Evolutionary conservation across 305 asterid genomes (phyloP).

Genomic region (Fraxinus greggii): DNA sequence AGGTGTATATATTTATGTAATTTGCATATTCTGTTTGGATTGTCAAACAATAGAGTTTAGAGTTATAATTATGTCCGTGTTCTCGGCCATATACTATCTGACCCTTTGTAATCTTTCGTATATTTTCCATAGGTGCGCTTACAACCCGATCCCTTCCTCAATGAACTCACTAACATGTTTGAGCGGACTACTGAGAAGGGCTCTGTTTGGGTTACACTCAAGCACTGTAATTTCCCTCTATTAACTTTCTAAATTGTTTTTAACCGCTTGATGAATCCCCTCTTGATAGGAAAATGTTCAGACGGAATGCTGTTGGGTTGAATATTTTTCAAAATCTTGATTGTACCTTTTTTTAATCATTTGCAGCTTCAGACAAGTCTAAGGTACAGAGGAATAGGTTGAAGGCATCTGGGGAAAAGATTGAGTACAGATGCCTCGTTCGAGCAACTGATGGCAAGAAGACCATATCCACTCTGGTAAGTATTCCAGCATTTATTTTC

Average conservation of each 20-base stretch:
- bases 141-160: constrained; percentile 85
- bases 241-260: neutral
- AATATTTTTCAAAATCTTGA: constrained; percentile 8
- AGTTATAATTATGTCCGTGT: neutral
- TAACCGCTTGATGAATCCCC: constrained; percentile 4
- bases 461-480: constrained; percentile 78
- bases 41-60: neutral
- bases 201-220: constrained; percentile 88
- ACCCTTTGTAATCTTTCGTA: neutral
- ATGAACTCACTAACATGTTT: constrained; percentile 76
- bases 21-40: neutral
- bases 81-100: neutral
- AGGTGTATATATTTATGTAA: neutral
- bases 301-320: constrained; percentile 18
- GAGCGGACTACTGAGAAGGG: constrained; percentile 83
- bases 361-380: constrained; percentile 84
- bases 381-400: constrained; percentile 67
- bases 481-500: constrained; percentile 5
- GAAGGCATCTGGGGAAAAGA: constrained; percentile 67
- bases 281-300: neutral
- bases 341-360: constrained; percentile 20
- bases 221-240: constrained; percentile 55
- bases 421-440: constrained; percentile 78
- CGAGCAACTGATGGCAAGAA: constrained; percentile 93
- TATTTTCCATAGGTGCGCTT: constrained; percentile 56